These are phyloP conservation scores for Fusarium sp. DNA, from an alignment of 2,329 filamentous ascomycete genomes.

Conservation along the genomic window DNA sequence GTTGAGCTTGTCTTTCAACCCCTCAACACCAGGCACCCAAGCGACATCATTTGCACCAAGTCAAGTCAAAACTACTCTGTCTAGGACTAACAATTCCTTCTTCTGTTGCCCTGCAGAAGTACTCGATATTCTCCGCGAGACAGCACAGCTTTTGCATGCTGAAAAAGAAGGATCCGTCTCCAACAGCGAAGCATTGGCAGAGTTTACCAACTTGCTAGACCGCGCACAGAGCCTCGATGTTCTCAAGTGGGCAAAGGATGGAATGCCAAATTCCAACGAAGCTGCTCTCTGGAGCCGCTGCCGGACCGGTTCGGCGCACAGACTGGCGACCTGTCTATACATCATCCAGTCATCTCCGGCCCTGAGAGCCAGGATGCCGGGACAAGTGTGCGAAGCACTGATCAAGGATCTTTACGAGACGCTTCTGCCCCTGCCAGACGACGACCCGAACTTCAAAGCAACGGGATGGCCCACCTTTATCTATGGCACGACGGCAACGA, in stretches of 20 bases:
- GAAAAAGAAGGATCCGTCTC: slow-evolving; percentile 38
- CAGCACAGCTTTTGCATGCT: slow-evolving; percentile 53
- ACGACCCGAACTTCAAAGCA: slow-evolving; percentile 65
- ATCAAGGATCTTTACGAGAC: slow-evolving; percentile 60
- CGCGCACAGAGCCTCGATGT: slow-evolving; percentile 55
- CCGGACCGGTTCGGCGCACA: slow-evolving; percentile 55
- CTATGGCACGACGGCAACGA: slow-evolving; percentile 61
- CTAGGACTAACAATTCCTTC: slow-evolving; percentile 56
- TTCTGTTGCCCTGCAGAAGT: slow-evolving; percentile 59
- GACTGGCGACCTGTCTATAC: slow-evolving; percentile 57
- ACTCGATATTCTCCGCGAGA: slow-evolving; percentile 55
- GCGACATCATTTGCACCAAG: slow-evolving; percentile 49
- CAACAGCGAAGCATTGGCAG: slow-evolving; percentile 40
- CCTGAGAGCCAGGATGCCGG: slow-evolving; percentile 35
- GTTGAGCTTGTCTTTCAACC: slow-evolving; percentile 56
- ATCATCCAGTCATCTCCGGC: slow-evolving; percentile 55
- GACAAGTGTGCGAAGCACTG: slow-evolving; percentile 47
- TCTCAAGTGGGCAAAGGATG: slow-evolving; percentile 52
- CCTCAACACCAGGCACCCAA: slow-evolving; percentile 44
- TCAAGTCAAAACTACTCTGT: slow-evolving; percentile 52
- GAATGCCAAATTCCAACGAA: slow-evolving; percentile 50
- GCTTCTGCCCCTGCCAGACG: slow-evolving; percentile 58
- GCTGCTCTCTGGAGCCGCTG: slow-evolving; percentile 50
- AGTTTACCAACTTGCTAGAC: slow-evolving; percentile 49
- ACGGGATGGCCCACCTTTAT: slow-evolving; percentile 68